Evolutionary conservation across 257 asterid species (phyloP).

Genomic region (Mitragyna speciosa): DNA sequence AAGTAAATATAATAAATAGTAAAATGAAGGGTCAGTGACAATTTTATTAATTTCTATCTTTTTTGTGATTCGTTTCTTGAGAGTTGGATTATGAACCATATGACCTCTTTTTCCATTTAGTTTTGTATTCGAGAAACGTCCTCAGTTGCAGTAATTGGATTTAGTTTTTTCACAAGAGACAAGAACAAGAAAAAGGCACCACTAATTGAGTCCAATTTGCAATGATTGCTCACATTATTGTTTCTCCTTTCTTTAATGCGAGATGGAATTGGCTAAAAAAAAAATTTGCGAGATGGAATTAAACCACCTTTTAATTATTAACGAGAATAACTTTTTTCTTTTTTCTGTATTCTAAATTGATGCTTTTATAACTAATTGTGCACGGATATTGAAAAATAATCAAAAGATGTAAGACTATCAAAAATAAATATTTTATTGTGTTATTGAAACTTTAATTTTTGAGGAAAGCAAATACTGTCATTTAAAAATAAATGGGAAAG

Average conservation of each 20-base stretch:
- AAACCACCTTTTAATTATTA: neutral
- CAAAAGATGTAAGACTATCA: neutral
- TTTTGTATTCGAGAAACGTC: neutral
- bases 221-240: constrained; percentile 22
- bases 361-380: neutral
- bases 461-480: neutral
- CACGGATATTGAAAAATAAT: neutral
- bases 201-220: constrained; percentile 11
- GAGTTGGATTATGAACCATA: constrained; percentile 18
- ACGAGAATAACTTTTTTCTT: neutral
- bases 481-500: no score
- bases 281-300: neutral
- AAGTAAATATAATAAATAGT: neutral
- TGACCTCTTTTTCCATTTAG: neutral
- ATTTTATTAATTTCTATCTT: neutral
- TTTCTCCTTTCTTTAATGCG: constrained; percentile 3
- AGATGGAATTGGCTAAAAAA: neutral
- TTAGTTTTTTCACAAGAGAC: neutral
- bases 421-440: neutral
- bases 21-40: constrained; percentile 3
- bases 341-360: neutral
- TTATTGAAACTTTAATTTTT: neutral
- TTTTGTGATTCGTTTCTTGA: constrained; percentile 10
- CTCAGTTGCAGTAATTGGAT: neutral
- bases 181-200: constrained; percentile 3